Evolutionary conservation across 2,329 filamentous ascomycete genomes (phyloP).

Genomic region (Chaetothyriales sp.): DNA sequence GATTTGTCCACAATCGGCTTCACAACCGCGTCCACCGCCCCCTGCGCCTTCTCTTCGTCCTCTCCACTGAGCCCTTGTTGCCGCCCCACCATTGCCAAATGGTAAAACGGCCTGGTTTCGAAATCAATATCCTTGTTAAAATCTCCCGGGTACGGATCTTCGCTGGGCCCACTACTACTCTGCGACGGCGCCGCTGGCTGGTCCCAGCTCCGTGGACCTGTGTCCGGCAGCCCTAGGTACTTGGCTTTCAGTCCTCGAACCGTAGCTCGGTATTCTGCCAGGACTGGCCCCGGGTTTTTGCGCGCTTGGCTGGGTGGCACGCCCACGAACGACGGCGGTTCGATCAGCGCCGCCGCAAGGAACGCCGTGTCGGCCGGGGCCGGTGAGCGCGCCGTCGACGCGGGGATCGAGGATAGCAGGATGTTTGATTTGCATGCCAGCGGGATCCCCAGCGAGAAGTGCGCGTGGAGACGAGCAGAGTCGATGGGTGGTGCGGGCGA

Average conservation of each 20-base stretch:
- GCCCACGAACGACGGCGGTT: slow-evolving; percentile 18
- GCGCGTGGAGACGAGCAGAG: slow-evolving; percentile 12
- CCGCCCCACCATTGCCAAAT: slow-evolving; percentile 14
- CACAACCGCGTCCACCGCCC: slow-evolving; percentile 11
- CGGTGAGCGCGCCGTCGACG: background rate
- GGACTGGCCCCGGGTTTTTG: slow-evolving; percentile 15
- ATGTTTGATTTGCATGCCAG: slow-evolving; percentile 15
- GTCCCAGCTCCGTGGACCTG: slow-evolving; percentile 15
- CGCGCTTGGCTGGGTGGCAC: slow-evolving; percentile 16
- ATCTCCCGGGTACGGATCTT: slow-evolving; percentile 16
- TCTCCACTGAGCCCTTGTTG: slow-evolving; percentile 6
- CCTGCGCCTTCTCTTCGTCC: slow-evolving; percentile 4
- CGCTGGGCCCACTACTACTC: slow-evolving; percentile 15
- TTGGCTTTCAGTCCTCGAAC: slow-evolving; percentile 15
- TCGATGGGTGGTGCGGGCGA: slow-evolving; percentile 10
- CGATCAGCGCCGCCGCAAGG: slow-evolving; percentile 16
- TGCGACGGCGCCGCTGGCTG: slow-evolving; percentile 17
- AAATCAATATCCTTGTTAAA: slow-evolving; percentile 18
- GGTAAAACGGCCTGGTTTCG: slow-evolving; percentile 16
- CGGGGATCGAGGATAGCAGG: slow-evolving; percentile 5
- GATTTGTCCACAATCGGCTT: slow-evolving; percentile 12
- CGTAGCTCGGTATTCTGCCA: slow-evolving; percentile 13
- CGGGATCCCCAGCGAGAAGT: slow-evolving; percentile 17
- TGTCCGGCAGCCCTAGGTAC: slow-evolving; percentile 15
- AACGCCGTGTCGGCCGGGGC: slow-evolving; percentile 6